Evolutionary conservation across 2,329 filamentous ascomycete genomes (phyloP), one percentile per base, ranked within the genome.

Genomic region (Escovopsis sp.): DNA sequence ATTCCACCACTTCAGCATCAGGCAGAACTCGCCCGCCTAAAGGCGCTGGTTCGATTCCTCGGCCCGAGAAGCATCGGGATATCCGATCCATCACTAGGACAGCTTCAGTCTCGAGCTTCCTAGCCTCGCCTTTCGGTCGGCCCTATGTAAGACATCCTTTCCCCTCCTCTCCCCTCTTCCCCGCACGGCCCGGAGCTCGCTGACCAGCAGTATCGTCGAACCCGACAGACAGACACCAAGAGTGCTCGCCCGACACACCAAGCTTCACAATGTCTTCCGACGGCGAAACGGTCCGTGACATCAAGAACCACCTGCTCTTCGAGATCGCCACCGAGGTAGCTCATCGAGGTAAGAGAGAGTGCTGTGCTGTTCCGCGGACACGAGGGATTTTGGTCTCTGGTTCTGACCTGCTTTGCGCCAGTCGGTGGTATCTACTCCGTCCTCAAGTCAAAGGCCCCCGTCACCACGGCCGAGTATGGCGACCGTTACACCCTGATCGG

Each of bases 351-450:
- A 72, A 51, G 70, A 43, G 43, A 41, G 44, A 47, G 49, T 40
- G 47, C 39, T n/a, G 34, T 35, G 45, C 11, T 15, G 40, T 29
- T 20, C 27, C 14, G 35, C 39, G 39, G 35, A 31, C 35, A 39
- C n/a, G 24, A 39, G 37, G 39, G 24, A 20, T 31, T 37, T 4
- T 9, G 27, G 4, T 30, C 27, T 11, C 27, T 30, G 13, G 32
- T 29, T 33, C 35, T 41, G 34, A 45, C 31, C 11, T 30, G 16
- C 30, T n/a, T 40, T 38, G 16, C 29, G 35, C 34, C 37, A 93
- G 91, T 98, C 47, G 91, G 91, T 57, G 91, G 91, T 55, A 98
- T 98, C 66, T 98, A 98, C 71, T 96, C 89, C 13, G 91, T 98
- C 50, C 80, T 98, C 65, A 98, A 98, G 66, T 98, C 91, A 47